Evolutionary conservation across 371 early-diverging fungal genomes (phyloP).

Genomic region (Rhizomucor pusillus): DNA sequence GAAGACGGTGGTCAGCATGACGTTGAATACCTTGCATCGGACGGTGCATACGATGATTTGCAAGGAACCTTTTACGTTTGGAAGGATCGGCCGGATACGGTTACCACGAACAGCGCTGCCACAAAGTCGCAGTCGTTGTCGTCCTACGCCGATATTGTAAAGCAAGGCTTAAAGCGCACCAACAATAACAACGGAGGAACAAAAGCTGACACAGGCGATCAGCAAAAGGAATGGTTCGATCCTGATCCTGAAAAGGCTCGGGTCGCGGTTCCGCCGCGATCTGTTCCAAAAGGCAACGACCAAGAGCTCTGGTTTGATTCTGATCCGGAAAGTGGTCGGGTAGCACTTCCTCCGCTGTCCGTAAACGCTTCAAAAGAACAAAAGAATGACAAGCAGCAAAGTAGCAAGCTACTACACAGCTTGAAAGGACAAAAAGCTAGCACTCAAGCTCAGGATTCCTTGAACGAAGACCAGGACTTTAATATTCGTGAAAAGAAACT

Average conservation of each 20-base stretch:
- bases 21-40: constrained; percentile 7
- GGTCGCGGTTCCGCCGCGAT: constrained; percentile 4
- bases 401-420: neutral
- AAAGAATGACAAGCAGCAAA: neutral
- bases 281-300: neutral
- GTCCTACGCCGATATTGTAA: too few relatives aligned
- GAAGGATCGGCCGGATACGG: too few relatives aligned
- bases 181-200: too few relatives aligned
- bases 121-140: neutral
- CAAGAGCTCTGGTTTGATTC: neutral
- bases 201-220: too few relatives aligned
- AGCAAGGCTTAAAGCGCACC: too few relatives aligned
- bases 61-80: constrained; percentile 4
- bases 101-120: neutral
- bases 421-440: neutral
- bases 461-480: neutral
- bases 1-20: neutral
- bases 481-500: neutral
- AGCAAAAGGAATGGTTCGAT: constrained; percentile 7
- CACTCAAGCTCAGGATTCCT: too few relatives aligned
- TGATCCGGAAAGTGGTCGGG: neutral
- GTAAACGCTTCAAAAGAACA: neutral
- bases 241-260: constrained; percentile 8
- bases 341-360: neutral
- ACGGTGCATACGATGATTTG: constrained; percentile 7